Conservation (phyloP, 1,284 basidiomycete species). For the Mycosarcoma mackinlayi region DNA sequence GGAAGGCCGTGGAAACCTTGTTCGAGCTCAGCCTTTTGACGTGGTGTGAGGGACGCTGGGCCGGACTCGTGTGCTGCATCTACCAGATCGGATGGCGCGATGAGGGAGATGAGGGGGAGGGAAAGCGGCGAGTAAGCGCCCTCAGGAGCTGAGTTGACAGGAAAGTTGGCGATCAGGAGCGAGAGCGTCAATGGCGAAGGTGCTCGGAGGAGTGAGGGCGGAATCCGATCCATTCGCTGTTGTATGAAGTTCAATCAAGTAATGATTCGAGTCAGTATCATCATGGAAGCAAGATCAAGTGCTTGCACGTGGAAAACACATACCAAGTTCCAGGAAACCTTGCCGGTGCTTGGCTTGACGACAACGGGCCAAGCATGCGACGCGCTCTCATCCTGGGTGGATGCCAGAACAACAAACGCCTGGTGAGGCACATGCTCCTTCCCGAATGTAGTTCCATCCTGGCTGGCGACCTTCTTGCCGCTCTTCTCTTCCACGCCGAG, state of each 20-base stretch:
- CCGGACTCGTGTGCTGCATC: slow-evolving; percentile 16
- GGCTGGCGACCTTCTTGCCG: slow-evolving; percentile 20
- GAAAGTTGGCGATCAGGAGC: slow-evolving; percentile 49
- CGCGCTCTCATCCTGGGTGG: slow-evolving; percentile 3
- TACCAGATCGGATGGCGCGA: slow-evolving; percentile 17
- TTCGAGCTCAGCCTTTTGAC: slow-evolving; percentile 41
- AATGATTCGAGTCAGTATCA: neutral
- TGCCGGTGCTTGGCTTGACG: slow-evolving; percentile 50
- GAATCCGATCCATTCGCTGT: slow-evolving; percentile 48
- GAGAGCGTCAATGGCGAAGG: slow-evolving; percentile 33
- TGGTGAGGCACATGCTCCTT: slow-evolving; percentile 53
- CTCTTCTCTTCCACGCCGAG: slow-evolving; percentile 30
- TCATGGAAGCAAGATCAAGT: neutral
- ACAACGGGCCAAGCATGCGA: slow-evolving; percentile 39
- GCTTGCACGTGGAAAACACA: neutral
- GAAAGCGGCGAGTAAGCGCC: slow-evolving; percentile 36
- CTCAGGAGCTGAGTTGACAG: slow-evolving; percentile 26
- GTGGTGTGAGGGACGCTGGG: slow-evolving; percentile 11
- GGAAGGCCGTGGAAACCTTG: slow-evolving; percentile 42
- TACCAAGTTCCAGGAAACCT: slow-evolving; percentile 53
- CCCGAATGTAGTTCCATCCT: slow-evolving; percentile 27
- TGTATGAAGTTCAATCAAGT: neutral
- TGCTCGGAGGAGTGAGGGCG: slow-evolving; percentile 23
- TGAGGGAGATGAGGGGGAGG: slow-evolving; percentile 32
- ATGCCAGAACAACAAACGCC: slow-evolving; percentile 44